Base-by-base conservation (phyloP, 495 filamentous ascomycete species). In the Trichoderma orchidacearum region DNA sequence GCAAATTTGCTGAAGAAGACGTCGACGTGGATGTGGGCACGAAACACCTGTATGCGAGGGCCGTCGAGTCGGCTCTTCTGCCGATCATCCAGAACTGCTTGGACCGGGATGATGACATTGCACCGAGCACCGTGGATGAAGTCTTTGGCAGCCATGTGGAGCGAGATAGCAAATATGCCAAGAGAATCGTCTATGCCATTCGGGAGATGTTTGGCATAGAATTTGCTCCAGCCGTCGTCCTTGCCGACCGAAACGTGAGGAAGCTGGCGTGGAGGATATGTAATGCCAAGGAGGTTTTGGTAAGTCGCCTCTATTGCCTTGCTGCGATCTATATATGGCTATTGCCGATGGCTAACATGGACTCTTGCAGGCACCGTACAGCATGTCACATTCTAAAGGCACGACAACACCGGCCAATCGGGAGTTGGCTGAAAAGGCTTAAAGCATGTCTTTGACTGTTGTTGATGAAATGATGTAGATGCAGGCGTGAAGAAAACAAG, bases 191-290 rank as follows among this genome's bases (percentile, higher is more conserved):
- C 0, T 97, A 92, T 72, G 93, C 94, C 9, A 87, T 97, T 34
- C 86, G 86, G 56, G 88, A 95, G 70, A 97, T 96, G 92, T 98
- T 98, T 65, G 94, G 93, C 55, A 85, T 98, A 58, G 94, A 98
- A 68, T 85, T 98, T 59, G 89, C 94, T 6, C 85, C 90, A 3
- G 88, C 88, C 52, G 94, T 98, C 12, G 93, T 98, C 38, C 83
- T 85, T 56, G 89, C 90, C 1, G 93, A 98, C 75, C 92, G 94
- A 5, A 93, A 84, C 62, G 89, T 97, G 28, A 81, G 75, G 64
- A 95, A 95, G 64, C 74, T 98, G 41, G 88, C 91, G 27, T 97
- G 93, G 94, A 80, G 93, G 62, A 87, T 98, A 58, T 94, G 86
- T 67, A 93, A 91, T 67, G 94, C 91, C 27, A 95, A 95, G 73